phyloP scores from a whole-genome alignment of 2,329 filamentous ascomycete species.

The Pseudogymnoascus sp. region DNA sequence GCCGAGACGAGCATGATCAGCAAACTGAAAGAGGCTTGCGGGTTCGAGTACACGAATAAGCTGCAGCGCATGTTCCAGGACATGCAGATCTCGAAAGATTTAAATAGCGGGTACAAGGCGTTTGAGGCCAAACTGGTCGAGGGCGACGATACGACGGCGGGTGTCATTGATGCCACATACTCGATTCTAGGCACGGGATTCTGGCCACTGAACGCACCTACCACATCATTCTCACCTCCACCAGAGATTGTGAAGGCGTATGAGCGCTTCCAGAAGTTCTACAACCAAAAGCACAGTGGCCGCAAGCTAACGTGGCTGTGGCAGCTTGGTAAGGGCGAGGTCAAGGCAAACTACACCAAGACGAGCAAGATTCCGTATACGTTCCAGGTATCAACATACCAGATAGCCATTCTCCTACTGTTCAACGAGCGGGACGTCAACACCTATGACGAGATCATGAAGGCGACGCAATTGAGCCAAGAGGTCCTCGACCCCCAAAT shows the following conservation, averaged over 20 bases:
- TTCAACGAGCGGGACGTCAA: slow-evolving; percentile 89
- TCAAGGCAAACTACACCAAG: slow-evolving; percentile 90
- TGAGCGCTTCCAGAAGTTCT: slow-evolving; percentile 83
- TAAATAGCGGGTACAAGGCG: slow-evolving; percentile 83
- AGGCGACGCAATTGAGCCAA: slow-evolving; percentile 68
- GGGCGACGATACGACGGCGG: slow-evolving; percentile 55
- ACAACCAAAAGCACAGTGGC: slow-evolving; percentile 92
- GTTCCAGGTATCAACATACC: slow-evolving; percentile 94
- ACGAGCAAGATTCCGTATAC: slow-evolving; percentile 85
- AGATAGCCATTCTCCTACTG: slow-evolving; percentile 90
- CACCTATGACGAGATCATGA: slow-evolving; percentile 79
- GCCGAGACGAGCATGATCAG: slow-evolving; percentile 99
- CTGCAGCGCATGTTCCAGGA: slow-evolving; percentile 99
- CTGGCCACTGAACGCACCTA: slow-evolving; percentile 86
- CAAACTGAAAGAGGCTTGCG: slow-evolving; percentile 96
- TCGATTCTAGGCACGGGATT: slow-evolving; percentile 93
- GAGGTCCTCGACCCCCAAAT: slow-evolving; percentile 85
- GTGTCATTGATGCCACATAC: slow-evolving; percentile 75
- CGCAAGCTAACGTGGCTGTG: slow-evolving; percentile 96
- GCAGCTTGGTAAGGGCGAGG: slow-evolving; percentile 96
- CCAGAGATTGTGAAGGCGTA: slow-evolving; percentile 78
- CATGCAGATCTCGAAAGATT: slow-evolving; percentile 96
- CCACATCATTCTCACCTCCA: slow-evolving; percentile 82
- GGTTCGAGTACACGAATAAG: slow-evolving; percentile 99
- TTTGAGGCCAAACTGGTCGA: slow-evolving; percentile 59